phyloP scores from a whole-genome alignment of 371 early-diverging fungal genomes.

The Rhizomucor pusillus region DNA sequence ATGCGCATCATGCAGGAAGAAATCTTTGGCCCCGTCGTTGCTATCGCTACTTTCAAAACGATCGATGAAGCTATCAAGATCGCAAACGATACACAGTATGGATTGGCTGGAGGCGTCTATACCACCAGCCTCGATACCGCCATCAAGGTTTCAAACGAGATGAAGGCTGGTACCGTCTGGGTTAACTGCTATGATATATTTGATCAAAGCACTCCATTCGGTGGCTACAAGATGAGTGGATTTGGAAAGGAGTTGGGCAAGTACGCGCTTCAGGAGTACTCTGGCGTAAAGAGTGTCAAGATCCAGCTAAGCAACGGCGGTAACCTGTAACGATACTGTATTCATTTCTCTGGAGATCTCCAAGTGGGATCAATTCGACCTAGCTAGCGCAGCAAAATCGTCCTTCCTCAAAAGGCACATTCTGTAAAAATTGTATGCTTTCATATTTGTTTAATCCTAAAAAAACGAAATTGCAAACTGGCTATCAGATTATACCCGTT shows the following conservation, averaged over 20 bases:
- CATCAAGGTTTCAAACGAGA: constrained; percentile 54
- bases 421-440: no score
- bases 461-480: no score
- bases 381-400: no score
- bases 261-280: constrained; percentile 69
- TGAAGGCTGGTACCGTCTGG: constrained; percentile 86
- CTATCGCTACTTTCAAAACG: constrained; percentile 70
- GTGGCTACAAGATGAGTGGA: constrained; percentile 87
- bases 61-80: constrained; percentile 75
- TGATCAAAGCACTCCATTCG: constrained; percentile 72
- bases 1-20: constrained; percentile 76
- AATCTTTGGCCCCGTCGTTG: constrained; percentile 91
- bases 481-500: no score
- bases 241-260: constrained; percentile 78
- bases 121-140: constrained; percentile 67
- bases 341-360: no score
- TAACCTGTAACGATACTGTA: no score
- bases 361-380: no score
- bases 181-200: constrained; percentile 47
- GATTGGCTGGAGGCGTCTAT: constrained; percentile 87
- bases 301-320: constrained; percentile 15
- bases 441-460: no score
- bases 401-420: no score
- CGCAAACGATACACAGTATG: constrained; percentile 79
- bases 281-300: constrained; percentile 65